Evolutionary conservation across 1,284 basidiomycete species (phyloP).

Genomic region (Cerrena zonata): DNA sequence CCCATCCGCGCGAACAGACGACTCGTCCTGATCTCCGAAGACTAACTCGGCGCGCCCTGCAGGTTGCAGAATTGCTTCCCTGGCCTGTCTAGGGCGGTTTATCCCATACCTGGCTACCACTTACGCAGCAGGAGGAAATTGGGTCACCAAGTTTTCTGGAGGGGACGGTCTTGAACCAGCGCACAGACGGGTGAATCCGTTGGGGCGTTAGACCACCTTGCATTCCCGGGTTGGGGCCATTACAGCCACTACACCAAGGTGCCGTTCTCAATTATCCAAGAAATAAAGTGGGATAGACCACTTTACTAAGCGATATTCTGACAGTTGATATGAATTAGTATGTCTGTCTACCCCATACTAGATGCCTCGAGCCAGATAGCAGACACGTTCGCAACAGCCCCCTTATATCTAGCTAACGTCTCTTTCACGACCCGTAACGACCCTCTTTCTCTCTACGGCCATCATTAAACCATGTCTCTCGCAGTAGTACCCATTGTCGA

Average conservation of each 20-base stretch:
- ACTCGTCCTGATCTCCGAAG: conserved; percentile 77
- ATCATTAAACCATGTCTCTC: conserved; percentile 15
- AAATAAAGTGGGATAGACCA: too few relatives aligned
- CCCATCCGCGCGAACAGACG: conserved; percentile 71
- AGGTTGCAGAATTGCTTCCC: conserved; percentile 87
- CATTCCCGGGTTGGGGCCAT: conserved; percentile 75
- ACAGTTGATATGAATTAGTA: background rate
- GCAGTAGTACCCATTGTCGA: conserved; percentile 41
- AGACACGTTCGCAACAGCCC: background rate
- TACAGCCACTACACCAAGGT: conserved; percentile 74
- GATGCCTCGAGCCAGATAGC: background rate
- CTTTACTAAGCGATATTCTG: background rate
- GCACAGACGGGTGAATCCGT: conserved; percentile 60
- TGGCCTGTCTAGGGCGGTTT: conserved; percentile 75
- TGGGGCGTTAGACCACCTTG: conserved; percentile 55
- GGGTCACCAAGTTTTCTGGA: conserved; percentile 85
- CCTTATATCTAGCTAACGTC: too few relatives aligned
- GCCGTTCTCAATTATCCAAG: too few relatives aligned
- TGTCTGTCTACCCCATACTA: background rate
- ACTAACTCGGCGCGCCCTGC: conserved; percentile 80
- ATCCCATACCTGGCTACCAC: conserved; percentile 62
- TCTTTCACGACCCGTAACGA: too few relatives aligned
- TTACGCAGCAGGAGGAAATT: conserved; percentile 56
- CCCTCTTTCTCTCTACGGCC: too few relatives aligned
- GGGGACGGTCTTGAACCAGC: conserved; percentile 85